Evolutionary conservation across 192 early-diverging fungal genomes (phyloP), one percentile per base, ranked within the genome.

Genomic region (Coemansia sp.): DNA sequence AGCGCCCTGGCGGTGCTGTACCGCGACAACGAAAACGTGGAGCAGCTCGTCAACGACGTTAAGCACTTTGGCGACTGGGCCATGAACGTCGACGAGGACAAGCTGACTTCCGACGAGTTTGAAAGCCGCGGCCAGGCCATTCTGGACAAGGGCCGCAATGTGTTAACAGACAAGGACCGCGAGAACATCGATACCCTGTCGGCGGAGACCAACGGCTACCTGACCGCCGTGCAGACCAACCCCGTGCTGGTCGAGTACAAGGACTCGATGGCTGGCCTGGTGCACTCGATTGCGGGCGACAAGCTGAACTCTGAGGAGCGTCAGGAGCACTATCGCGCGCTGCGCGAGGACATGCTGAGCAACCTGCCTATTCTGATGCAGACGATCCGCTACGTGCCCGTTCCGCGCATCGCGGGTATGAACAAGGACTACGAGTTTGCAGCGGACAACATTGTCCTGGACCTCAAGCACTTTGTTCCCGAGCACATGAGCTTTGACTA

Each of bases 351-450:
- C 27, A 19, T 71, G 19, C 30, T 80, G 61, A 52, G 61, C 47
- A 80, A 74, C 19, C 53, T 80, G 36, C 71, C 77, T 0, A 20
- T 54, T 11, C 50, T 80, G 11, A 62, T 71, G 24, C 72, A 68
- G 59, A 53, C 51, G 0, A 69, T 80, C 42, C 71, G 77, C 58
- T 80, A 80, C 45, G 53, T 74, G 29, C 77, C 77, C 23, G 55
- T 80, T 36, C 77, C 77, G 10, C 77, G 77, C n/a, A 52, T 80
- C n/a, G 34, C 71, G 22, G 72, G 77, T 27, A 55, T 64, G 64
- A 80, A 74, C 61, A 61, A 67, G 51, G 58, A 80, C n/a, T 30
- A 71, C 23, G 77, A 80, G 72, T 80, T 80, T 74, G 77, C 77
- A 11, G 65, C 68, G 4, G 77, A 80, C 62, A 80, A 80, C 56